phyloP scores from a whole-genome alignment of 768 basidiomycete genomes.

The Leccinum disarticulatum region DNA sequence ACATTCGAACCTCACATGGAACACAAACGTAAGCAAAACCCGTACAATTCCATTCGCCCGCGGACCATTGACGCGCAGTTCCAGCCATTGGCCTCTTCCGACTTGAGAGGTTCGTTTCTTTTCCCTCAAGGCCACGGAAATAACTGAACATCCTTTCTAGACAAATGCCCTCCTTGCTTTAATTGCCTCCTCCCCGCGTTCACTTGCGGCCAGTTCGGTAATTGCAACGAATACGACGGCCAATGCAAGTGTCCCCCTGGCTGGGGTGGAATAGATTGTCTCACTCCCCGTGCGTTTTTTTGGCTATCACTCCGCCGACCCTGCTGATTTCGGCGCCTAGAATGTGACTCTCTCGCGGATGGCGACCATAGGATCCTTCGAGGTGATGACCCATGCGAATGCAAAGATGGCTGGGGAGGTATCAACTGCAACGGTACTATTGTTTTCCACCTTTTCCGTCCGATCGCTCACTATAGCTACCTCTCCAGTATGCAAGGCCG shows the following conservation, averaged over 20 bases:
- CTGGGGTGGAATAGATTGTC: slow-evolving; percentile 97
- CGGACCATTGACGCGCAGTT: slow-evolving; percentile 12
- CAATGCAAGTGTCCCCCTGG: slow-evolving; percentile 96
- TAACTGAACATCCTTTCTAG: slow-evolving; percentile 27
- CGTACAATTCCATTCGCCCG: not conserved
- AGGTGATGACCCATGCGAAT: slow-evolving; percentile 77
- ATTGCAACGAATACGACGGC: slow-evolving; percentile 89
- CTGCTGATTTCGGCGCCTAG: slow-evolving; percentile 39
- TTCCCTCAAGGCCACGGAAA: too few relatives aligned
- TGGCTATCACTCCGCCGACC: not conserved
- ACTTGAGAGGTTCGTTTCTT: slow-evolving; percentile 15
- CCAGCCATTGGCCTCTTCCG: slow-evolving; percentile 24
- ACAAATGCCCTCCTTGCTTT: slow-evolving; percentile 85
- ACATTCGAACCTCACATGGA: slow-evolving; percentile 20
- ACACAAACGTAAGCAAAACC: slow-evolving; percentile 16
- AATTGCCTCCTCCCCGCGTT: slow-evolving; percentile 93
- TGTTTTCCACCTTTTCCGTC: not conserved
- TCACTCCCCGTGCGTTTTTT: slow-evolving; percentile 72
- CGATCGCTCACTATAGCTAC: not conserved
- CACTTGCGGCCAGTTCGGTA: slow-evolving; percentile 88
- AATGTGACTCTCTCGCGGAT: slow-evolving; percentile 93
- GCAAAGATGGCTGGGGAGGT: slow-evolving; percentile 93
- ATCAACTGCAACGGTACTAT: slow-evolving; percentile 93
- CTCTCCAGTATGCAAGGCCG: slow-evolving; percentile 77
- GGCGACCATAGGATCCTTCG: slow-evolving; percentile 82